Conservation (phyloP, 495 filamentous ascomycete species). For the Viridothelium virens region DNA sequence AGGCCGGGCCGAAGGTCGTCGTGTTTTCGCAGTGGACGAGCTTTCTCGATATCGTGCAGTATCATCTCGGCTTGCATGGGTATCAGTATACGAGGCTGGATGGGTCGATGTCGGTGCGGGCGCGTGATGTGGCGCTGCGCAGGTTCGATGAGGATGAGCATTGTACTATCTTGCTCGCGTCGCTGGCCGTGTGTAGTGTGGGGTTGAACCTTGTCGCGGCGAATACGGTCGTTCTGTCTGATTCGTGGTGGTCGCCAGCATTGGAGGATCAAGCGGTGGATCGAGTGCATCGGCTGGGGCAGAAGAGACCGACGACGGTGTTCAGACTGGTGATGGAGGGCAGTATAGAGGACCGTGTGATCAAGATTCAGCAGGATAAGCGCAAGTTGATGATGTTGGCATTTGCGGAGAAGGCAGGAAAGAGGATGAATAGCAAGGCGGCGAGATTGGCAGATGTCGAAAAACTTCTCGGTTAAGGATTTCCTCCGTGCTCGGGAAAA, state of each 20-base stretch:
- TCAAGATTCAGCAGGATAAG: constrained; percentile 76
- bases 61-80: constrained; percentile 53
- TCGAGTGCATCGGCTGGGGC: constrained; percentile 79
- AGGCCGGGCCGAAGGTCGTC: constrained; percentile 65
- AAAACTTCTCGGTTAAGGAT: constrained; percentile 37
- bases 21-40: constrained; percentile 93
- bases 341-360: constrained; percentile 77
- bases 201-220: constrained; percentile 85
- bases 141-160: constrained; percentile 58
- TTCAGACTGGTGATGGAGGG: constrained; percentile 77
- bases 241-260: constrained; percentile 90
- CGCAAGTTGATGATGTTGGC: constrained; percentile 69
- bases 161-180: constrained; percentile 74
- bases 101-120: constrained; percentile 61
- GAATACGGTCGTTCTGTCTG: constrained; percentile 75
- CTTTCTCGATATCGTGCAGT: constrained; percentile 72
- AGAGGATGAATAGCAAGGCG: constrained; percentile 25
- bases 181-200: constrained; percentile 73
- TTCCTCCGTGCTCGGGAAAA: background rate
- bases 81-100: constrained; percentile 72
- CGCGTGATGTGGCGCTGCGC: constrained; percentile 63
- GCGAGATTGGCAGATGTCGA: constrained; percentile 51
- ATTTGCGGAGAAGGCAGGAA: constrained; percentile 34
- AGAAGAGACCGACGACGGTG: constrained; percentile 68
- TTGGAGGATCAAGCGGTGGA: constrained; percentile 94